phyloP scores from a whole-genome alignment of 768 basidiomycete species.

The Sarcodon sp. region DNA sequence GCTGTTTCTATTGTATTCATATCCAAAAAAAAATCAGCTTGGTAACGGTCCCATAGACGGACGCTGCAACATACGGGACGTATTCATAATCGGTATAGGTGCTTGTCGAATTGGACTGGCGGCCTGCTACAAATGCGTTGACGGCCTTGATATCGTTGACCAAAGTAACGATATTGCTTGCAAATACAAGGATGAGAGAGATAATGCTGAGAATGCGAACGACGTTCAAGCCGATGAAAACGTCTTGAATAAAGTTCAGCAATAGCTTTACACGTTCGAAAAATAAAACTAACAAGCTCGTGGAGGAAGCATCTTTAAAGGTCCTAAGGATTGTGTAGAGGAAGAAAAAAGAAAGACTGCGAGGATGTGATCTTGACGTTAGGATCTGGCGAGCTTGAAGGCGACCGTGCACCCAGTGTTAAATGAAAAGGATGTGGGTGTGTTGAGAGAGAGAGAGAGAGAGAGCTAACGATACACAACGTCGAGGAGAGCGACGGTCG shows the following conservation, averaged over 20 bases:
- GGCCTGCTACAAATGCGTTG: slow-evolving; percentile 37
- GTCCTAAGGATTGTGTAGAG: neutral
- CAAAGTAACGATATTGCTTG: slow-evolving; percentile 65
- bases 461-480: neutral
- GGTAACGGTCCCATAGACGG: neutral
- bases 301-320: slow-evolving; percentile 23
- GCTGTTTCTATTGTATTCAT: slow-evolving; percentile 34
- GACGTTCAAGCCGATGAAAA: slow-evolving; percentile 70
- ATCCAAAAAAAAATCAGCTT: neutral
- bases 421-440: neutral
- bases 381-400: neutral
- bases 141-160: slow-evolving; percentile 67
- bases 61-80: neutral
- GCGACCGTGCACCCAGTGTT: neutral
- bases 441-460: neutral
- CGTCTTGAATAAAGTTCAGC: neutral
- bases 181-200: slow-evolving; percentile 64
- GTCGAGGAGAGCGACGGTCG: neutral
- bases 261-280: neutral
- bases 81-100: slow-evolving; percentile 64
- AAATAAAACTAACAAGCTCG: slow-evolving; percentile 30
- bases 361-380: neutral
- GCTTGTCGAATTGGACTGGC: slow-evolving; percentile 33
- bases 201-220: slow-evolving; percentile 74
- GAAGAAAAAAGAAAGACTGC: neutral